phyloP scores from a whole-genome alignment of 2,329 filamentous ascomycete species.

The Cladosporium sp. region DNA sequence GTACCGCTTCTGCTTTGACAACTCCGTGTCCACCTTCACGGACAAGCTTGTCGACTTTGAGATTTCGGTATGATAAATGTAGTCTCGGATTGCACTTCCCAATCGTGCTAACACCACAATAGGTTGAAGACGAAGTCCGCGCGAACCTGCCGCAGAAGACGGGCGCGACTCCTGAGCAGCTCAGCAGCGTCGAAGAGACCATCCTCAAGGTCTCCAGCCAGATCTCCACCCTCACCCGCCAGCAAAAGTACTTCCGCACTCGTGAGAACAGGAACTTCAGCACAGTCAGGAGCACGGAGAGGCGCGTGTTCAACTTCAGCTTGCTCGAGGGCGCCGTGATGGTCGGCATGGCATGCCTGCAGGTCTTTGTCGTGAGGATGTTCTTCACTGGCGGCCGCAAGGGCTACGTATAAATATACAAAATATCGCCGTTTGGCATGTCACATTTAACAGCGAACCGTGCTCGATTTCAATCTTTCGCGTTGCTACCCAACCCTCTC shows the following conservation, averaged over 20 bases:
- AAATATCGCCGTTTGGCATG: not conserved
- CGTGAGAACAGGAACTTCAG: constrained; percentile 98
- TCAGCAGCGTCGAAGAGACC: constrained; percentile 80
- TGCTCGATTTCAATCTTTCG: constrained; percentile 25
- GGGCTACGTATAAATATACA: constrained; percentile 36
- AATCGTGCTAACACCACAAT: constrained; percentile 3
- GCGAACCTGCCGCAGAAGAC: constrained; percentile 79
- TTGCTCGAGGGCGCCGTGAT: constrained; percentile 88
- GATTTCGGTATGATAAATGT: constrained; percentile 66
- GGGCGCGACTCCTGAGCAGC: constrained; percentile 83
- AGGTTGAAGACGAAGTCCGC: constrained; percentile 88
- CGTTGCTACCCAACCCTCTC: constrained; percentile 38
- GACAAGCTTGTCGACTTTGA: constrained; percentile 99
- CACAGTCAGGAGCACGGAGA: constrained; percentile 93
- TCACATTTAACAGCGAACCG: not conserved
- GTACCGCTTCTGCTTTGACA: constrained; percentile 97
- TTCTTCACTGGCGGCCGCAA: constrained; percentile 90
- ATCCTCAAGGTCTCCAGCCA: constrained; percentile 92
- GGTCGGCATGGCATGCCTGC: constrained; percentile 87
- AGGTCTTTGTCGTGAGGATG: constrained; percentile 96
- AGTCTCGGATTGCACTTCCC: not conserved
- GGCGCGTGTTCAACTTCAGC: constrained; percentile 94
- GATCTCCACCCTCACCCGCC: constrained; percentile 87
- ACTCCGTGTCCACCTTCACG: constrained; percentile 94
- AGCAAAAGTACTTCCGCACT: constrained; percentile 99